Base-by-base conservation (phyloP, 116 monocot species). In the Zostera marina region DNA sequence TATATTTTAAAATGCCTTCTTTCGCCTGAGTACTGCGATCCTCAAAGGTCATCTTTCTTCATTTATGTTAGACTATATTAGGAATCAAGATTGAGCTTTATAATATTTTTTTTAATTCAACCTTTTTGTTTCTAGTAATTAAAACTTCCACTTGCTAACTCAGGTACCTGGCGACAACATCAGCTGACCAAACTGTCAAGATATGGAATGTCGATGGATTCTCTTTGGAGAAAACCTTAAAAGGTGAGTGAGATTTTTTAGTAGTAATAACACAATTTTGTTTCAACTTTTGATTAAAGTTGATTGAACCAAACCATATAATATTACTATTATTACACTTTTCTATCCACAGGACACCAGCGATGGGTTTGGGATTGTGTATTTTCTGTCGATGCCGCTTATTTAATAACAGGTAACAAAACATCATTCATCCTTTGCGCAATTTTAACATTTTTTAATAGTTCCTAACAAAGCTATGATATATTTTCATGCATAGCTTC, bases 121-220 rank as follows among this genome's bases (percentile, higher is more conserved):
- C n/a, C n/a, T 4, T 9, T 49, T 3, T 13, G 42, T 42, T 47
- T 42, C 40, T 41, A 17, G 9, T n/a, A 20, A 10, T 17, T 41
- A 11, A 19, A 58, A 16, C 41, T 17, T 41, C 16, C 11, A 19
- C 41, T 41, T 43, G 5, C 10, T 21, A 10, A 5, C 26, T 9
- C 62, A 93, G 98, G 75, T 98, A 86, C 66, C 77, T 98, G 51
- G 98, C 83, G 41, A 98, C 98, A 40, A 91, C 98, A 41, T 98
- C 98, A 63, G 80, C 98, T 49, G 98, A 98, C 71, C 80, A 78
- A 53, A 90, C 98, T 22, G 87, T 90, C 24, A 98, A 98, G 68
- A 87, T 98, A 70, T 98, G 98, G 98, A 98, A 98, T 62, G 91
- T 90, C 24, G 98, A 98, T 73, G 90, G 98, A 45, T 90, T 98